A percentile compares a stretch with the other conserved stretches of the same genome.
Evolutionary conservation across 2,329 filamentous ascomycete species (phyloP).

Genomic region (Stemphylium lycopersici): DNA sequence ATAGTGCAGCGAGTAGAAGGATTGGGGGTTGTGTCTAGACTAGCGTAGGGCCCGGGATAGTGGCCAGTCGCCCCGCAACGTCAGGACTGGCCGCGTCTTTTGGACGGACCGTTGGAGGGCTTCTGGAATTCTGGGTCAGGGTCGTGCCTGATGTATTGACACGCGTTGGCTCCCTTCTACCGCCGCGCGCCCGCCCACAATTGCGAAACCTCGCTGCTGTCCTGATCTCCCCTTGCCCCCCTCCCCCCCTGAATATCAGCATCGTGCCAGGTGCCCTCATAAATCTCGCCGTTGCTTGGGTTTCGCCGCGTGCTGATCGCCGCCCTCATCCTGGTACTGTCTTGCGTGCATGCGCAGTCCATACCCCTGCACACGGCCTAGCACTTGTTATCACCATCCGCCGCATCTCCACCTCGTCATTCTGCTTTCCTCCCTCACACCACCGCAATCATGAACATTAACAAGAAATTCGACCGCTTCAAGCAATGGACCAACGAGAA

Average conservation of each 20-base stretch:
- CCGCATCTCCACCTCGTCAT: conserved; percentile 19
- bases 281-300: background rate
- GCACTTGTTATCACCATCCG: conserved; percentile 17
- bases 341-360: conserved; percentile 18
- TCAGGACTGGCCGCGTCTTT: background rate
- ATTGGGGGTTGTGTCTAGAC: background rate
- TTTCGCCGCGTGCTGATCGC: conserved; percentile 9
- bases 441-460: conserved; percentile 62
- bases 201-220: conserved; percentile 6
- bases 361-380: conserved; percentile 24
- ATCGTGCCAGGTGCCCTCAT: background rate
- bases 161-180: conserved; percentile 10
- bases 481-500: conserved; percentile 98
- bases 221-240: background rate
- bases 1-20: no score
- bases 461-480: conserved; percentile 92
- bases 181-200: conserved; percentile 7
- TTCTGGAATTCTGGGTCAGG: conserved; percentile 16
- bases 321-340: background rate
- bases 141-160: conserved; percentile 15
- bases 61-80: conserved; percentile 1
- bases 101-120: conserved; percentile 8
- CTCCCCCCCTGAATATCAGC: background rate
- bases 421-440: conserved; percentile 9
- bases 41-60: conserved; percentile 5